Evolutionary conservation across 345 rosid genomes (phyloP).

Genomic region (Eucalyptus fibrosa): DNA sequence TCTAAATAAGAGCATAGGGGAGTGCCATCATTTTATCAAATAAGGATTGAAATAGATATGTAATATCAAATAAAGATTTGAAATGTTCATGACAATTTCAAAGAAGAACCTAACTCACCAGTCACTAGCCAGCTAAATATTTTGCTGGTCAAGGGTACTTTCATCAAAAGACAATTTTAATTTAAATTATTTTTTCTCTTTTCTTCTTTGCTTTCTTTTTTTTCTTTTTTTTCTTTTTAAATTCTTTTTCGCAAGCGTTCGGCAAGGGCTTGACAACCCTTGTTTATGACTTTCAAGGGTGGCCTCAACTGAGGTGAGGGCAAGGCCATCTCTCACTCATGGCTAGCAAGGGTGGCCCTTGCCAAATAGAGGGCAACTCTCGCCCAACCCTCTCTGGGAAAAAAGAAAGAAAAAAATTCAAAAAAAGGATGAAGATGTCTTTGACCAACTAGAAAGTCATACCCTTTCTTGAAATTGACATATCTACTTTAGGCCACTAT

Average conservation of each 20-base stretch:
- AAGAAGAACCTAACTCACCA: accelerated
- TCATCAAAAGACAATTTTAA: accelerated
- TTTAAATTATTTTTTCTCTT: too few relatives aligned
- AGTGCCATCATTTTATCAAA: accelerated
- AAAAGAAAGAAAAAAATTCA: too few relatives aligned
- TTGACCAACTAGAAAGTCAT: accelerated
- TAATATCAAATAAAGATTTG: accelerated
- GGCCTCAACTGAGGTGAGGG: accelerated
- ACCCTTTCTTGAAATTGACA: accelerated
- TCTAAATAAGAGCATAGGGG: accelerated
- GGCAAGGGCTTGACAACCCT: accelerated
- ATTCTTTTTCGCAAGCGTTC: accelerated
- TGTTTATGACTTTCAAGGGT: accelerated
- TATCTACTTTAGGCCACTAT: accelerated
- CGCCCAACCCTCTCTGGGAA: accelerated
- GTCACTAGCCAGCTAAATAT: too few relatives aligned
- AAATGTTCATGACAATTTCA: accelerated
- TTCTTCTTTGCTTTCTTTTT: too few relatives aligned
- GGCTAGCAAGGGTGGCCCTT: too few relatives aligned
- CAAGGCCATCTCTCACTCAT: accelerated
- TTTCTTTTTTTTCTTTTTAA: accelerated
- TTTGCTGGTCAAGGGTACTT: too few relatives aligned
- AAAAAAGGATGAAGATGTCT: accelerated
- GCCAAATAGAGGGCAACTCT: accelerated
- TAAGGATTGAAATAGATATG: accelerated